Base-by-base conservation (phyloP, 495 filamentous ascomycete genomes). In the Aspergillus saccharolyticus region DNA sequence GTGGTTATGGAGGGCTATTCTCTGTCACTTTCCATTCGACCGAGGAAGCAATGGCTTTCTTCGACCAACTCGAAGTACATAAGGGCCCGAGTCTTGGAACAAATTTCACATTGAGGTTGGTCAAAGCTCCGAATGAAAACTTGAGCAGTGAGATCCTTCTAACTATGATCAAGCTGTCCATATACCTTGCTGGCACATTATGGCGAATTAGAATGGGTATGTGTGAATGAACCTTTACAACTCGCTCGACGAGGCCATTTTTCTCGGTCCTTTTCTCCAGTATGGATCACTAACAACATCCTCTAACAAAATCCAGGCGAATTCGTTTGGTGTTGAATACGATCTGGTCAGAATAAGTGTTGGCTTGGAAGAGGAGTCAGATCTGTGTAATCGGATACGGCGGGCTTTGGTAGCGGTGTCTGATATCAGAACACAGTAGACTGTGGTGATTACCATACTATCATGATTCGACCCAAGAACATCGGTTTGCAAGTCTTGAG, bases 31-130 rank as follows among this genome's bases (percentile, higher is more conserved):
- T 97, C 62, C 74, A 88, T 59, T 76, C 75, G 0, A 82, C 73
- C n/a, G 73, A 73, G 9, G 87, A 92, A 44, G 89, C 91, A 16
- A 73, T 89, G 28, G 82, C 83, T 0, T 96, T 97, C 70, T 96
- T 87, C 75, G 91, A 98, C 68, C 79, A 81, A 17, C 71, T 98
- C 8, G 87, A 96, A 61, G 91, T 91, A 0, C 83, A 87, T 30
- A 98, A 98, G 70, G 94, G 94, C 0, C 94, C 94, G 0, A 96
- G 93, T 66, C 78, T 98, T 20, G 94, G 94, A 0, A 97, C 95
- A 0, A 98, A 98, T 65, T 97, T 99, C 70, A 97, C 94, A 0
- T 75, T 99, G 48, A 85, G 77, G 82, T 83, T 55, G 63, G 67
- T 63, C 52, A 8, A 39, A 39, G 10, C 10, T 15, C 10, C 33